Base-by-base conservation (phyloP, 176 grass and related monocot species). In the Carex myosuroides region DNA sequence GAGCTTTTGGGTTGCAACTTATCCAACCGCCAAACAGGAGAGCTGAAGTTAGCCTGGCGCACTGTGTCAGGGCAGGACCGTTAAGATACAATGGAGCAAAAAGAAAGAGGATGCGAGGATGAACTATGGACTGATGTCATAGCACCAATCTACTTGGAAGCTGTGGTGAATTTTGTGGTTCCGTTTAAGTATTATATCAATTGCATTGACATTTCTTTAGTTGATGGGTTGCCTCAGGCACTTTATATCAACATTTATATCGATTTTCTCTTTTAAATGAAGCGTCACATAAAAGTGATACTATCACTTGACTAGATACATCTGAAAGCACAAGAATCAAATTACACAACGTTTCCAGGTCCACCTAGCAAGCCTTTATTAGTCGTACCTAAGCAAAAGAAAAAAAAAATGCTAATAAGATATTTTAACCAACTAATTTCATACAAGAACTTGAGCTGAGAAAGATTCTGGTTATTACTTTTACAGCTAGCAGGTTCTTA, bases 311-410 rank as follows among this genome's bases (percentile, higher is more conserved):
- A 32, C 79, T 62, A 64, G 18, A 63, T 81, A 81, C 79, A 63
- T 81, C 41, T 64, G n/a, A 63, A 37, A n/a, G 22, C 59, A 62
- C 4, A 81, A 81, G 16, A 81, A 62, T 30, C 54, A 81, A 81
- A 81, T 81, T 62, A 81, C 59, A 18, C 78, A 33, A 7, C 30
- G 35, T 16, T 80, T 13, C 4, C 71, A 54, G 53, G 46, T 54
- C 46, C 46, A 54, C 48, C 48, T 50, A 56, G 50, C 73, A 77
- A 54, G 48, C 73, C 24, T 81, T 81, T 81, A 81, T 81, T 81
- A 24, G 20, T 44, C 64, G 57, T 61, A 63, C 79, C 79, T 81
- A 64, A 63, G 37, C 37, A 81, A 14, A 22, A 13, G 11, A 46
- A 44, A 8, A 29, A 80, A 41, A 60, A 37, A 13, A 81, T 20